Evolutionary conservation across 2,329 filamentous ascomycete genomes (phyloP).

Genomic region (Daldinia eschscholtzii): DNA sequence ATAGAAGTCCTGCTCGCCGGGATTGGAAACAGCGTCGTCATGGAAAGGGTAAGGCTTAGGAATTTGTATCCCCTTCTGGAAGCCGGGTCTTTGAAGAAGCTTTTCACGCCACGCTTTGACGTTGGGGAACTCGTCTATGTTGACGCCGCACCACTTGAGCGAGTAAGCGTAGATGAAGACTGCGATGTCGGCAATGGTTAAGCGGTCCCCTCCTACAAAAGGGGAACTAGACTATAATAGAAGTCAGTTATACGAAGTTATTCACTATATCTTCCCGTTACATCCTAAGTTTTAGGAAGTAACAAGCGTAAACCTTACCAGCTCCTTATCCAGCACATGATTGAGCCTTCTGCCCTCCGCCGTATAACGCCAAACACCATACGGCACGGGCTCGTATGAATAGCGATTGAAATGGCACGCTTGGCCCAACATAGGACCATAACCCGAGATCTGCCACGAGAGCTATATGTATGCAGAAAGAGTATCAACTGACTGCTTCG

Average conservation of each 20-base stretch:
- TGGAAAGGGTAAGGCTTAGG: neutral
- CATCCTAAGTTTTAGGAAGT: neutral
- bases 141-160: neutral
- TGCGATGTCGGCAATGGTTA: neutral
- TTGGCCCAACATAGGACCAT: neutral
- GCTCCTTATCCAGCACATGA: neutral
- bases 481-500: neutral
- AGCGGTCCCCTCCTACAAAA: neutral
- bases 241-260: neutral
- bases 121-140: neutral
- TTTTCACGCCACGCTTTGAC: neutral
- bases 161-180: neutral
- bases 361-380: neutral
- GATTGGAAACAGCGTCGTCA: neutral
- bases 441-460: neutral
- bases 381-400: neutral
- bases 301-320: neutral
- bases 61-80: neutral
- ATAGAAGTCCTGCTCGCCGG: neutral
- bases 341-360: neutral
- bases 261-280: neutral
- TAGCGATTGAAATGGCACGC: neutral
- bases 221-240: neutral
- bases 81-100: neutral
- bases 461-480: neutral